Evolutionary conservation across 352 stramenopile species (phyloP).

Genomic region (Phytophthora parvispora): DNA sequence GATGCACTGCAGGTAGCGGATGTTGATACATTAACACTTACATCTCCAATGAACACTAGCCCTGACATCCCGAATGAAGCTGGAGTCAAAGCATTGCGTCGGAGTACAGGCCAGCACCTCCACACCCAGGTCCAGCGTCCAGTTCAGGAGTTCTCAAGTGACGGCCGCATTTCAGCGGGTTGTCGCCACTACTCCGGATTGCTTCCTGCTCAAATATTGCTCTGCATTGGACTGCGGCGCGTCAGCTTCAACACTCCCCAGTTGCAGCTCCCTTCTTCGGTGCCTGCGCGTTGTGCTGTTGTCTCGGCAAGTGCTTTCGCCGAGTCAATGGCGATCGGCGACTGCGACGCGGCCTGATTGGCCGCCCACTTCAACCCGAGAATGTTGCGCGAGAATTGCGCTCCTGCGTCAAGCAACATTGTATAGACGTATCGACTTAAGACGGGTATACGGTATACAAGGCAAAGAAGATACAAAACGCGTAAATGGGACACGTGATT

Average conservation of each 20-base stretch:
- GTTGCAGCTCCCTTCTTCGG: slow-evolving; percentile 1
- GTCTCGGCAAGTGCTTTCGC: background rate
- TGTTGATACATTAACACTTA: no score
- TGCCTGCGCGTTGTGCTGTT: slow-evolving; percentile 3
- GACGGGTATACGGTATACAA: background rate
- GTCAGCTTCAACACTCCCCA: background rate
- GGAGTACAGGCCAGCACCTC: background rate
- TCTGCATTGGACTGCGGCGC: background rate
- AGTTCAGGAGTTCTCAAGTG: background rate
- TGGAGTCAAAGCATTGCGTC: no score
- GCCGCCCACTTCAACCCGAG: slow-evolving; percentile 1
- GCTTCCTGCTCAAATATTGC: background rate
- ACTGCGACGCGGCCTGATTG: slow-evolving; percentile 4
- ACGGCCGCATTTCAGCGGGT: background rate
- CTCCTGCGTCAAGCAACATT: background rate
- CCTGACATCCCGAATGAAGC: no score
- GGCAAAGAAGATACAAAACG: no score
- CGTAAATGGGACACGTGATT: no score
- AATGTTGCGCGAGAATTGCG: no score
- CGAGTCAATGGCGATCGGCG: background rate
- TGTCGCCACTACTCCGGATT: background rate
- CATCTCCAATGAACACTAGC: no score
- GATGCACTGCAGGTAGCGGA: no score
- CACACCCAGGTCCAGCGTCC: background rate
- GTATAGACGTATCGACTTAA: background rate